These are phyloP conservation scores for Sophora flavescens DNA, from an alignment of 306 rosid species.

Conservation along the genomic window DNA sequence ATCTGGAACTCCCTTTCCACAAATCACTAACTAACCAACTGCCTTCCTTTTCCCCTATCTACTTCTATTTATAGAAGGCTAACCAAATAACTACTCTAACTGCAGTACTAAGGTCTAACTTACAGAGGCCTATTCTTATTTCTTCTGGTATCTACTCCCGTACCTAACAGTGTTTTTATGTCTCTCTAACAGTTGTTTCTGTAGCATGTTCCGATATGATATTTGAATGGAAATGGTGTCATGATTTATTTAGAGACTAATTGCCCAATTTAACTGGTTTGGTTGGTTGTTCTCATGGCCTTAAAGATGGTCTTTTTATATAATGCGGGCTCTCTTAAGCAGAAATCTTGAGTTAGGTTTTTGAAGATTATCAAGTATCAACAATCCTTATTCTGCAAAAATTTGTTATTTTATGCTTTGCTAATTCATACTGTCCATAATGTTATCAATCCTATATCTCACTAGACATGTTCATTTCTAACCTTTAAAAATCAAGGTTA, in stretches of 20 bases:
- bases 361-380: slow-evolving; percentile 20
- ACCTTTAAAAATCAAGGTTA: not conserved
- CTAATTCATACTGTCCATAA: not conserved
- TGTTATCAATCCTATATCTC: slow-evolving; percentile 1
- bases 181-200: not conserved
- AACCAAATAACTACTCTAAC: too few relatives aligned
- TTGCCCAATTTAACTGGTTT: slow-evolving; percentile 26
- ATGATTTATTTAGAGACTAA: slow-evolving; percentile 19
- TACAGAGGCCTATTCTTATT: too few relatives aligned
- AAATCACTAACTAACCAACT: too few relatives aligned
- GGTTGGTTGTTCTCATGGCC: slow-evolving; percentile 32
- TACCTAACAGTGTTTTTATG: not conserved
- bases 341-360: not conserved
- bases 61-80: too few relatives aligned
- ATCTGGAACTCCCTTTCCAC: too few relatives aligned
- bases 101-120: too few relatives aligned
- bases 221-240: slow-evolving; percentile 24
- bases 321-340: slow-evolving; percentile 9
- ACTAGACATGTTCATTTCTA: not conserved
- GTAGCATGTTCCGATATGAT: slow-evolving; percentile 12
- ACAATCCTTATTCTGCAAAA: not conserved
- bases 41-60: too few relatives aligned
- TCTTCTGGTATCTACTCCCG: too few relatives aligned
- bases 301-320: not conserved
- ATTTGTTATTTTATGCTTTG: slow-evolving; percentile 1